Evolutionary conservation across 768 basidiomycete genomes (phyloP), one percentile per base, ranked within the genome.

Genomic region (Kockovaella imperatae): DNA sequence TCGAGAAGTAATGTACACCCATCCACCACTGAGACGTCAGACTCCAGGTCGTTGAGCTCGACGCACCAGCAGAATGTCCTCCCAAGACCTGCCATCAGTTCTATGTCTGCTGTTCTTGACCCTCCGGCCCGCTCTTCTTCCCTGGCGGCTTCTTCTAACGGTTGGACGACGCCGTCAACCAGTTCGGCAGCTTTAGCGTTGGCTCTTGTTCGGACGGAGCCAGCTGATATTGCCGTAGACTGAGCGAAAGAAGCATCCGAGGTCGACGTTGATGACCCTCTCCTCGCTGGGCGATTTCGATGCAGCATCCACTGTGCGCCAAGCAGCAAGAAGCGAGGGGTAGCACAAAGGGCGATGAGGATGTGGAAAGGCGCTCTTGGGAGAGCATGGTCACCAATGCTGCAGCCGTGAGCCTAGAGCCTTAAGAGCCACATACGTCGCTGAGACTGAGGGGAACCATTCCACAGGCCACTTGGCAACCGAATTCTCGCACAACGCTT

Each of bases 351-450:
- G 15, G 88, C 89, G 56, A 93, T 90, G 38, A 90, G 74, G 29
- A 90, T 79, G 54, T 93, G 89, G 59, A 89, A 91, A 32, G 87
- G 67, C 52, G 60, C 66, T 55, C 73, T 76, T 56, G 90, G 86
- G 29, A 86, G 87, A 54, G 83, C 86, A 83, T 86, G 87, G 73
- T 93, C 88, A 2, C 89, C 88, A 45, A 90, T 85, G 5, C 86
- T 89, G 32, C 17, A n/a, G 24, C 35, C n/a, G 30, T 45, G 20
- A 41, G 42, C 7, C 29, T 5, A 34, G 18, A 28, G 6, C 30
- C 26, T 4, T 30, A 28, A 38, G 42, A 29, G 32, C 3, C 14
- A 45, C 70, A 47, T 38, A 65, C 64, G 49, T 62, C 18, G 71
- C 71, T 2, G 69, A 71, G 7, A 93, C 89, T 4, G 86, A 88